A percentile compares a stretch with the other conserved stretches of the same genome.
phyloP scores from a whole-genome alignment of 257 asterid species.

The Coffea eugenioides region DNA sequence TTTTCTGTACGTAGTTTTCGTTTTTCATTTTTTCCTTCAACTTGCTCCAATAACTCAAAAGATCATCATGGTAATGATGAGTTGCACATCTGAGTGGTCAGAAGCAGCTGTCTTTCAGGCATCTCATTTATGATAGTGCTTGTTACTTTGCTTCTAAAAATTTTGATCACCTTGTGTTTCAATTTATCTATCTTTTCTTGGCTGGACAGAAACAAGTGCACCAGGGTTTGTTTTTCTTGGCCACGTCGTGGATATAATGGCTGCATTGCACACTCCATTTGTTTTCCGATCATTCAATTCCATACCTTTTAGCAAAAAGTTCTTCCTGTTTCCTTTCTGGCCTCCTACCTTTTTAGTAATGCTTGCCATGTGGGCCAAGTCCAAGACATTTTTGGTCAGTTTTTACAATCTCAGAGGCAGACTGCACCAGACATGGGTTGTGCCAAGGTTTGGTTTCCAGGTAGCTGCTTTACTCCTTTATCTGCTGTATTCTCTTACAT shows the following conservation, averaged over 20 bases:
- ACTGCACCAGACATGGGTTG: constrained; percentile 75
- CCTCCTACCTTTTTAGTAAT: constrained; percentile 50
- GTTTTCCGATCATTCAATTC: constrained; percentile 81
- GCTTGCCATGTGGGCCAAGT: constrained; percentile 83
- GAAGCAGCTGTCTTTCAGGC: background rate
- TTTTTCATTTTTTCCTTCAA: background rate
- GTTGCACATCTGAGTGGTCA: background rate
- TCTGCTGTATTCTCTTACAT: background rate
- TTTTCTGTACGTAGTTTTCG: background rate
- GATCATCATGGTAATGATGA: background rate
- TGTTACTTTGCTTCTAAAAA: background rate
- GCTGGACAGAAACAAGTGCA: constrained; percentile 55
- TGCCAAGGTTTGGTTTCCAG: constrained; percentile 95
- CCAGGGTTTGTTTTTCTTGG: constrained; percentile 95
- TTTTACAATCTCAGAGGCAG: constrained; percentile 76
- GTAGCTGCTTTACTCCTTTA: constrained; percentile 26
- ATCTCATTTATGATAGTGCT: background rate
- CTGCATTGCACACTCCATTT: constrained; percentile 69
- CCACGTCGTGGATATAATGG: constrained; percentile 76
- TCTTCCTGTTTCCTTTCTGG: constrained; percentile 79
- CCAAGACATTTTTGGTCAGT: constrained; percentile 68
- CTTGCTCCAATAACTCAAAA: background rate
- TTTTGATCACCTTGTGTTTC: background rate
- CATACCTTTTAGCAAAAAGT: constrained; percentile 54
- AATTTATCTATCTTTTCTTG: constrained; percentile 2